Evolutionary conservation across 129 eudicot species (phyloP).

Genomic region (Chrysanthemum seticuspe): DNA sequence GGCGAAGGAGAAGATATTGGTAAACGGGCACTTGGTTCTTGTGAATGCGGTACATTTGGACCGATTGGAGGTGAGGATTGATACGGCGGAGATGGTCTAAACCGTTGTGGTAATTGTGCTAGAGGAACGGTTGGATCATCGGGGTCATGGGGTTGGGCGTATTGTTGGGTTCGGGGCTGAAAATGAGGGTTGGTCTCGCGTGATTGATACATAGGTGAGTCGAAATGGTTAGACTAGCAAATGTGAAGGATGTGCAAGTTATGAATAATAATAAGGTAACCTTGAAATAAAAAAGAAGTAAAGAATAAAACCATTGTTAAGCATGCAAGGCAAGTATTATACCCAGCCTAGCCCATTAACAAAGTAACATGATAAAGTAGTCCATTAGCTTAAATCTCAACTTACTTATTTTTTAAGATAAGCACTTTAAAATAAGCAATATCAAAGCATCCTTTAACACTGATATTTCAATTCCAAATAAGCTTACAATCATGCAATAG

Average conservation of each 20-base stretch:
- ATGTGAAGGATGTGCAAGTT: slow-evolving; percentile 19
- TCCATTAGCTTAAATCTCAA: neutral
- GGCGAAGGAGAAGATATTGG: slow-evolving; percentile 1
- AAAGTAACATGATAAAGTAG: neutral
- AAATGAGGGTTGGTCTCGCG: slow-evolving; percentile 91
- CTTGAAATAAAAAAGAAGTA: slow-evolving; percentile 37
- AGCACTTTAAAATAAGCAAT: too few relatives aligned
- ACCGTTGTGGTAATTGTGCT: slow-evolving; percentile 31
- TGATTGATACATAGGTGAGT: slow-evolving; percentile 47
- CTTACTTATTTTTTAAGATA: neutral
- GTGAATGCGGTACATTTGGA: slow-evolving; percentile 29
- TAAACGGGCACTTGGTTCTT: slow-evolving; percentile 18
- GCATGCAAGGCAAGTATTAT: slow-evolving; percentile 72
- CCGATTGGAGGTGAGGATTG: slow-evolving; percentile 1
- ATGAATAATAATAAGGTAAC: slow-evolving; percentile 29
- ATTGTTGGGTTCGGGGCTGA: slow-evolving; percentile 36
- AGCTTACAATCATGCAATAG: too few relatives aligned
- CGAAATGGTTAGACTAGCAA: slow-evolving; percentile 15
- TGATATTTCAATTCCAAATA: too few relatives aligned
- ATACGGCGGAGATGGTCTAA: slow-evolving; percentile 23
- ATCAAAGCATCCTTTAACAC: too few relatives aligned
- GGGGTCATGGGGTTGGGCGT: slow-evolving; percentile 33
- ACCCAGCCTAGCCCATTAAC: slow-evolving; percentile 7
- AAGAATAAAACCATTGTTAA: slow-evolving; percentile 60
- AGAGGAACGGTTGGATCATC: slow-evolving; percentile 14